These are phyloP conservation scores for Xeromyces bisporus DNA, from an alignment of 495 filamentous ascomycete genomes.

Conservation along the genomic window DNA sequence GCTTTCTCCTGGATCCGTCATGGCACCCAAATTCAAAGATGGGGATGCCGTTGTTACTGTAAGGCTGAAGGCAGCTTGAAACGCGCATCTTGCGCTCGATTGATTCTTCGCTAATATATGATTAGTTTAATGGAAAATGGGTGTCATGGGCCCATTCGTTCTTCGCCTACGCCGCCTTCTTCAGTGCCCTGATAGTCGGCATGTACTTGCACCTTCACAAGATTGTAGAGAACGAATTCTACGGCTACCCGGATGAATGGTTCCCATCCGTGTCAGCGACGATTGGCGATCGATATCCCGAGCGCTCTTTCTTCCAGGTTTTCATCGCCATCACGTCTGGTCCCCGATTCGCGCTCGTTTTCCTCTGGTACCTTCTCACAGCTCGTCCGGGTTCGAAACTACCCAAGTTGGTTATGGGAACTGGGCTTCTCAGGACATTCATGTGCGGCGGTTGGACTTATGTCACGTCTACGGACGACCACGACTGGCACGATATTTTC, in stretches of 20 bases:
- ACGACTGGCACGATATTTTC: conserved; percentile 97
- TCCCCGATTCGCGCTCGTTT: conserved; percentile 81
- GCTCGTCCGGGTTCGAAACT: conserved; percentile 52
- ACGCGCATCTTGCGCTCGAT: conserved; percentile 1
- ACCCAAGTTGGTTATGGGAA: conserved; percentile 65
- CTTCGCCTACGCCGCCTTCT: conserved; percentile 75
- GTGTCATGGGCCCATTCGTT: conserved; percentile 75
- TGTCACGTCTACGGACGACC: conserved; percentile 94
- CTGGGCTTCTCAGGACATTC: conserved; percentile 74
- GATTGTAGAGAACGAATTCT: conserved; percentile 96
- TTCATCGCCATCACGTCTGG: conserved; percentile 95
- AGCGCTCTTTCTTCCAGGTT: conserved; percentile 88
- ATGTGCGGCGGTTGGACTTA: conserved; percentile 99
- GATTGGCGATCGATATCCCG: conserved; percentile 97
- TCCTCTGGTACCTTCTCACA: conserved; percentile 83
- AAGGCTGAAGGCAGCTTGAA: conserved; percentile 17
- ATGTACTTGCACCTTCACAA: conserved; percentile 79
- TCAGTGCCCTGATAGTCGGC: conserved; percentile 79
- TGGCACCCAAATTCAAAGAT: conserved; percentile 78
- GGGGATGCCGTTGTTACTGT: conserved; percentile 67
- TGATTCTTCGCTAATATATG: conserved; percentile 3
- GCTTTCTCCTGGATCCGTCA: conserved; percentile 25
- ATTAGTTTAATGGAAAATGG: conserved; percentile 75
- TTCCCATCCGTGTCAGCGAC: conserved; percentile 96
- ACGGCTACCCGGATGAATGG: conserved; percentile 95